Conservation (phyloP, 2,329 filamentous ascomycete species). For the Leptographium procerum region DNA sequence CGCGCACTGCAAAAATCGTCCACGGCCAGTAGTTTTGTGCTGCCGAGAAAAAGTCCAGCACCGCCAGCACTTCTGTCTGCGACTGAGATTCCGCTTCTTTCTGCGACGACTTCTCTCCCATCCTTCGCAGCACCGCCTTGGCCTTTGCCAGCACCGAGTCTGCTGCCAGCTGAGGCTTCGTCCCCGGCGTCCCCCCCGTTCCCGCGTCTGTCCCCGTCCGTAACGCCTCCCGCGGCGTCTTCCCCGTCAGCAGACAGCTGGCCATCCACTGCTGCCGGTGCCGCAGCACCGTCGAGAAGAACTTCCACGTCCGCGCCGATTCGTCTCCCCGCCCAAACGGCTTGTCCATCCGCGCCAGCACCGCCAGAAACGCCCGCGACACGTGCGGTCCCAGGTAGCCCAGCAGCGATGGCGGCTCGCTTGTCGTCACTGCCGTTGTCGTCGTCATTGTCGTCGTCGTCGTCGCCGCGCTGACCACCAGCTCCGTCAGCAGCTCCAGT, state of each 20-base stretch:
- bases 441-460: slow-evolving; percentile 44
- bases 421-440: slow-evolving; percentile 36
- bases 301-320: slow-evolving; percentile 64
- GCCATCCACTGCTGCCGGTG: slow-evolving; percentile 95
- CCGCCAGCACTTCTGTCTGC: slow-evolving; percentile 55
- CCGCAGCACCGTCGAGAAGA: slow-evolving; percentile 76
- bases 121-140: slow-evolving; percentile 50
- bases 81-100: neutral
- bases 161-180: slow-evolving; percentile 28
- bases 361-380: slow-evolving; percentile 71
- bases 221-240: slow-evolving; percentile 66
- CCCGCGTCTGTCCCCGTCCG: slow-evolving; percentile 35
- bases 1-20: slow-evolving; percentile 71
- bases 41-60: slow-evolving; percentile 77
- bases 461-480: slow-evolving; percentile 60
- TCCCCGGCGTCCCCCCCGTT: slow-evolving; percentile 18
- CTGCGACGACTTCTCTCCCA: slow-evolving; percentile 36
- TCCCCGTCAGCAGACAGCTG: slow-evolving; percentile 81
- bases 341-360: slow-evolving; percentile 65
- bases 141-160: slow-evolving; percentile 65
- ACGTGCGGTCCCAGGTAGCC: slow-evolving; percentile 76
- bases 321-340: slow-evolving; percentile 57
- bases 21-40: slow-evolving; percentile 94
- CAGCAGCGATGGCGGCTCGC: slow-evolving; percentile 87
- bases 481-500: slow-evolving; percentile 57